Evolutionary conservation across 1,284 basidiomycete genomes (phyloP), one percentile per base, ranked within the genome.

Genomic region (Ceratobasidium sp.): DNA sequence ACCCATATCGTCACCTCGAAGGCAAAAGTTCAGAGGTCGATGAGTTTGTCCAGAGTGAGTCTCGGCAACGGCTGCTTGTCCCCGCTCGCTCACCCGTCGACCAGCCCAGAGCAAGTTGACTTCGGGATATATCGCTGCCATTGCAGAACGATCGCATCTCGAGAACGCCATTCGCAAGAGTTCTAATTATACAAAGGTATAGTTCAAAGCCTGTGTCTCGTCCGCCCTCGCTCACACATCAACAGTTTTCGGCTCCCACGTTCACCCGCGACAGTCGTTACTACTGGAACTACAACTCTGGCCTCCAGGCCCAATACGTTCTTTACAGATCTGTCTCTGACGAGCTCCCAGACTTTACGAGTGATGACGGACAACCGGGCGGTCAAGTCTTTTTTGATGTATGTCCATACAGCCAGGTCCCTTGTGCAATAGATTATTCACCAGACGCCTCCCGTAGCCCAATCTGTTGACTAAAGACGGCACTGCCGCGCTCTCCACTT

Each of bases 371-470:
- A 16, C 10, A 48, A 2, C 59, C 77, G 18, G 79, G 83, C 9
- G 86, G 85, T 48, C 89, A 93, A 77, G 83, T 93, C 10, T 94
- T 91, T 79, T 93, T 94, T 76, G 90, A 94, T 78, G 89, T 91
- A 77, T 74, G 83, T 78, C 23, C 32, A 32, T 46, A 16, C 34
- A 58, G 2, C 12, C n/a, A n/a, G n/a, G 6, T 18, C 48, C 1
- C 14, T 32, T 8, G 10, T 9, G 39, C 10, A 23, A 34, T n/a
- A 55, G 2, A 6, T 55, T 36, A 5, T 32, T 55, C 2, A 34
- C 16, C 10, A 16, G 16, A 41, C n/a, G 16, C 21, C 58, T 28
- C 52, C 52, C 50, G 58, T n/a, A 90, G 88, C 86, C 89, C 12
- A 94, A 94, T 78, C 78, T 90, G 30, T 82, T 94, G 14, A 86